phyloP scores from a whole-genome alignment of 768 basidiomycete species.

The Xerocomellus dryophilus region DNA sequence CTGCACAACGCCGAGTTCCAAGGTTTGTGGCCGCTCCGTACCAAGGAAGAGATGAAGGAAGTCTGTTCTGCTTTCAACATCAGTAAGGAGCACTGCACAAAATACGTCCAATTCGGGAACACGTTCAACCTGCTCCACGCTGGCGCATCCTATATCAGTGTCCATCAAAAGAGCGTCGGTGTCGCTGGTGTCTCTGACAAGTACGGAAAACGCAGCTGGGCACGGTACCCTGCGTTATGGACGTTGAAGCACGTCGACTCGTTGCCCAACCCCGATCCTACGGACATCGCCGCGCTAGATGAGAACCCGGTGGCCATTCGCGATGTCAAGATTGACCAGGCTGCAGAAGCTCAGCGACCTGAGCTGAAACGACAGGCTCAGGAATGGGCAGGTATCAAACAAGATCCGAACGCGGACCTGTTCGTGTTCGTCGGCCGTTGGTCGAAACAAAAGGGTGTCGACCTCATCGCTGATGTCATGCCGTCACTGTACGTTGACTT shows the following conservation, averaged over 20 bases:
- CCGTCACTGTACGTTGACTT: conserved; percentile 65
- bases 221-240: conserved; percentile 94
- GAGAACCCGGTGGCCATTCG: conserved; percentile 69
- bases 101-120: conserved; percentile 97
- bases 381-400: conserved; percentile 92
- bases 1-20: conserved; percentile 98
- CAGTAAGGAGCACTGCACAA: conserved; percentile 92
- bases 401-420: conserved; percentile 84
- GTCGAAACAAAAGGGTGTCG: conserved; percentile 99
- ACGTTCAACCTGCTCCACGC: conserved; percentile 96
- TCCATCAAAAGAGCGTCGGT: conserved; percentile 89
- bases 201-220: conserved; percentile 96
- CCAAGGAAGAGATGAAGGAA: conserved; percentile 98
- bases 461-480: conserved; percentile 95
- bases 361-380: conserved; percentile 90
- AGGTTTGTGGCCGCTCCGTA: conserved; percentile 92
- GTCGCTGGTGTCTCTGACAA: conserved; percentile 98
- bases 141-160: conserved; percentile 87
- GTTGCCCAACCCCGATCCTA: conserved; percentile 91
- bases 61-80: conserved; percentile 98
- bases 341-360: conserved; percentile 85
- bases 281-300: conserved; percentile 89
- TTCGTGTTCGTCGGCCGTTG: conserved; percentile 97
- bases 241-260: conserved; percentile 95
- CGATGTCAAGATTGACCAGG: conserved; percentile 74